Percentiles rank a stretch among this genome's conserved stretches.
Evolutionary conservation across 2,329 filamentous ascomycete genomes (phyloP).

Genomic region (Hypoxylon sp.): DNA sequence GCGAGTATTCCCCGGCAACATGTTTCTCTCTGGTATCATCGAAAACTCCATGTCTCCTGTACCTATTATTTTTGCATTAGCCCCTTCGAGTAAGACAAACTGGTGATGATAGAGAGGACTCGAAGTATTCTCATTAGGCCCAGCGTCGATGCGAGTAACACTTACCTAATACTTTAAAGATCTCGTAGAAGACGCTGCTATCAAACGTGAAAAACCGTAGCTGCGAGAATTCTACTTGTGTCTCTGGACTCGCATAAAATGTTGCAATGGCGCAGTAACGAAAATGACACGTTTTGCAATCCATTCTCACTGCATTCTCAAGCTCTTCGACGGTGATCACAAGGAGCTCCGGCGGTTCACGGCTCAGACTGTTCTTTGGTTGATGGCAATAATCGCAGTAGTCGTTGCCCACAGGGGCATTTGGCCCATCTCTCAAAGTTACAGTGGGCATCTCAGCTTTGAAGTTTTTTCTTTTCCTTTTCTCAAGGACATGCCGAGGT

Average conservation of each 20-base stretch:
- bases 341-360: neutral
- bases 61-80: neutral
- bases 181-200: slow-evolving; percentile 2
- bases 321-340: neutral
- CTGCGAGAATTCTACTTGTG: slow-evolving; percentile 2
- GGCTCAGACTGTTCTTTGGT: neutral
- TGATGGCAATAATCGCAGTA: slow-evolving; percentile 5
- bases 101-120: neutral
- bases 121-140: neutral
- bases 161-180: neutral
- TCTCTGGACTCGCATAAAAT: slow-evolving; percentile 3
- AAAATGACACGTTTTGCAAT: neutral
- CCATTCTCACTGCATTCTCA: slow-evolving; percentile 1
- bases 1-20: neutral
- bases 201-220: slow-evolving; percentile 1
- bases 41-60: neutral
- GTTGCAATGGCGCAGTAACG: neutral
- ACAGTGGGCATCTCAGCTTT: neutral
- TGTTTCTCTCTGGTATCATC: slow-evolving; percentile 1
- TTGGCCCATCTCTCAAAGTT: neutral
- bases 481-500: neutral
- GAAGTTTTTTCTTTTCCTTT: neutral
- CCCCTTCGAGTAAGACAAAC: too few species aligned
- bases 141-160: neutral
- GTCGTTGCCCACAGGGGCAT: neutral